Percentiles rank a stretch among this genome's conserved stretches.
Conservation (phyloP, 2,329 filamentous ascomycete species). For the Atkinsonella texensis region DNA sequence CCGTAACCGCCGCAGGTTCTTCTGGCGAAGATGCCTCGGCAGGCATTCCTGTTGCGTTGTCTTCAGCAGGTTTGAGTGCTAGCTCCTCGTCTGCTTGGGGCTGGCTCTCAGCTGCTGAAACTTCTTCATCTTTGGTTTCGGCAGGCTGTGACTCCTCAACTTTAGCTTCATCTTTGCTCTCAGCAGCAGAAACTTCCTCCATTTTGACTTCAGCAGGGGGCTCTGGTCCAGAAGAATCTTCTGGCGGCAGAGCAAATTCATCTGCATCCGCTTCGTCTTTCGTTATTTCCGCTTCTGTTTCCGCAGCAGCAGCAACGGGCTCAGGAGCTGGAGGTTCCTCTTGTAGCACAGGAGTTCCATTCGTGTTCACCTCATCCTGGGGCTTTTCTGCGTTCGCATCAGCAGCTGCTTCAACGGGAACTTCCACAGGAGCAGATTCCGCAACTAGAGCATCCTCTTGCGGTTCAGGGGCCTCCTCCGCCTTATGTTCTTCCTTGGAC, state of each 20-base stretch:
- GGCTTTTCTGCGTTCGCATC: conserved; percentile 2
- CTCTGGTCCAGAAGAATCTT: neutral
- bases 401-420: conserved; percentile 4
- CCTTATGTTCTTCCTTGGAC: neutral
- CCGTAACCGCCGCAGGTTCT: neutral
- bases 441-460: neutral
- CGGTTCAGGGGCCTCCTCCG: neutral
- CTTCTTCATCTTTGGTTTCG: neutral
- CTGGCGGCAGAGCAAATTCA: neutral
- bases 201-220: neutral
- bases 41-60: neutral
- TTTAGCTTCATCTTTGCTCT: neutral
- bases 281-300: neutral
- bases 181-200: neutral
- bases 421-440: neutral
- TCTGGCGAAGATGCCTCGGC: neutral
- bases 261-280: neutral
- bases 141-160: neutral
- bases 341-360: neutral
- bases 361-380: neutral
- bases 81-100: conserved; percentile 1
- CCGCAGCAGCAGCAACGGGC: neutral
- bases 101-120: neutral
- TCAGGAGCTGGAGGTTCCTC: neutral
- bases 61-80: neutral